A percentile compares a stretch with the other conserved stretches of the same genome.
phyloP scores from a whole-genome alignment of 2,329 filamentous ascomycete species.

The Paraphoma chrysanthemicola region DNA sequence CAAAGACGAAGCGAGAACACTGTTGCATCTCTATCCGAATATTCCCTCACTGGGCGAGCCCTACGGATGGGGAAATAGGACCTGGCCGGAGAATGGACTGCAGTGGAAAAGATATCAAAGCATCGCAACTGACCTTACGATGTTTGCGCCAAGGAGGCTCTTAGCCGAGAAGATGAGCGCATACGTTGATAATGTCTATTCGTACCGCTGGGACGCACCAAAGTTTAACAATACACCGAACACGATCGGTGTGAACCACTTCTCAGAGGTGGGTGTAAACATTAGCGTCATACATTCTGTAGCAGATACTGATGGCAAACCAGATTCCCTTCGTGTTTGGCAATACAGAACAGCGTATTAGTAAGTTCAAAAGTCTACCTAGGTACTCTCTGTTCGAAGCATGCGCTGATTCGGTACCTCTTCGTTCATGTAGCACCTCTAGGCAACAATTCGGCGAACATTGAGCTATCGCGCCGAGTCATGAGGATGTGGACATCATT shows the following conservation, averaged over 20 bases:
- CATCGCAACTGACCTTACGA: conserved; percentile 36
- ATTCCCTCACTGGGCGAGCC: conserved; percentile 56
- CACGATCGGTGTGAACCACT: conserved; percentile 37
- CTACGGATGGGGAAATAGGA: conserved; percentile 40
- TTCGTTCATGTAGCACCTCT: conserved; percentile 15
- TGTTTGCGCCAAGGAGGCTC: conserved; percentile 36
- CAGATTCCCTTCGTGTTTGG: conserved; percentile 42
- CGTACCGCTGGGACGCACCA: conserved; percentile 41
- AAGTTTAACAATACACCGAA: conserved; percentile 38
- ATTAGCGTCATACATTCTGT: too few species aligned
- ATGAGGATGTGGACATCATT: conserved; percentile 43
- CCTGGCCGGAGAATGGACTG: conserved; percentile 35
- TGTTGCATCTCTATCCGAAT: conserved; percentile 39
- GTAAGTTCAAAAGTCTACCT: too few species aligned
- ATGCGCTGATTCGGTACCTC: too few species aligned
- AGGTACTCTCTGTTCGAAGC: too few species aligned
- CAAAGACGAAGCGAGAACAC: conserved; percentile 19
- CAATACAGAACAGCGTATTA: conserved; percentile 33
- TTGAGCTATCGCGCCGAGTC: conserved; percentile 29
- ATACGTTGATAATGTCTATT: conserved; percentile 28
- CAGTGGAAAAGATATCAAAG: conserved; percentile 39
- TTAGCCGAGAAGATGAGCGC: conserved; percentile 32
- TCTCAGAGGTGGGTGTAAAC: conserved; percentile 28
- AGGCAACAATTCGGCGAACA: conserved; percentile 29
- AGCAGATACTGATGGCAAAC: too few species aligned